Conservation (phyloP, 345 rosid genomes). For the Sapria himalayana region DNA sequence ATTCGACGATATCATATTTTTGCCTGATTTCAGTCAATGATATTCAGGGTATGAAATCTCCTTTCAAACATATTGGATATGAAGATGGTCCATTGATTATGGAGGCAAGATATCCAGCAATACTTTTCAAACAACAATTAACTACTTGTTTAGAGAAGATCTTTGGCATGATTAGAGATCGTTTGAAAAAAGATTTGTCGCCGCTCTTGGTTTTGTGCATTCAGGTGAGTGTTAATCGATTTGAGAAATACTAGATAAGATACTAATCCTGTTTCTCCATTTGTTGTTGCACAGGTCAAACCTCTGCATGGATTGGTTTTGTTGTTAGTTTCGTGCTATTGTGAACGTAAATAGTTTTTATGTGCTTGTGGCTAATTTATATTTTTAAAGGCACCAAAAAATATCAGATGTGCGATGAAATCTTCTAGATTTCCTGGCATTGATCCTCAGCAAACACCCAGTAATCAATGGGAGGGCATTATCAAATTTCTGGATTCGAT, state of each 20-base stretch:
- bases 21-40: slow-evolving; percentile 10
- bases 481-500: slow-evolving; percentile 83
- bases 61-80: slow-evolving; percentile 46
- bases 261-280: too few species aligned
- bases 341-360: too few species aligned
- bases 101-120: slow-evolving; percentile 94
- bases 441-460: slow-evolving; percentile 31
- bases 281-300: too few species aligned
- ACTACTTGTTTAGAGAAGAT: slow-evolving; percentile 98
- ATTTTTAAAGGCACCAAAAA: slow-evolving; percentile 58
- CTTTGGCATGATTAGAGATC: slow-evolving; percentile 89
- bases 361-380: too few species aligned
- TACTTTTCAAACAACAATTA: slow-evolving; percentile 80
- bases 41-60: slow-evolving; percentile 60
- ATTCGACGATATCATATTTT: too few species aligned
- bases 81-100: slow-evolving; percentile 60
- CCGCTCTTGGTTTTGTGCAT: slow-evolving; percentile 65
- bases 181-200: slow-evolving; percentile 76
- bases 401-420: slow-evolving; percentile 51
- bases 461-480: slow-evolving; percentile 80
- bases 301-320: too few species aligned
- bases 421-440: slow-evolving; percentile 61
- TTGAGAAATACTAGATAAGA: too few species aligned
- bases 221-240: slow-evolving; percentile 35
- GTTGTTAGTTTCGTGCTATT: too few species aligned